These are phyloP conservation scores for Camellia lanceoleosa DNA, from an alignment of 148 eudicot genomes.

Conservation along the genomic window DNA sequence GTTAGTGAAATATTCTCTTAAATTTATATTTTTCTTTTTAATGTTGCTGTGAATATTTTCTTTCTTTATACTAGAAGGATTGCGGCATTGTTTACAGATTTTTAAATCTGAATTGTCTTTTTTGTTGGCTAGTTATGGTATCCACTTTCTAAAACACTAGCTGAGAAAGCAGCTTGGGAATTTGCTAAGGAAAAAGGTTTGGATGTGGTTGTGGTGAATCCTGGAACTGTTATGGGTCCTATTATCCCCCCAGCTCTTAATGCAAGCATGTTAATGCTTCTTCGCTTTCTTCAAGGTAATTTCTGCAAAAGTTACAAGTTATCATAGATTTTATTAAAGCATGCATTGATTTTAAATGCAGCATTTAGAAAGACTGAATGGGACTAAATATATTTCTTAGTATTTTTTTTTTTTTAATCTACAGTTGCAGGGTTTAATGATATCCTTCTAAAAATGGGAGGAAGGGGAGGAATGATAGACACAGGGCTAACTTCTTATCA, in stretches of 20 bases:
- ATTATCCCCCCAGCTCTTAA: conserved; percentile 68
- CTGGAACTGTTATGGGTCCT: conserved; percentile 92
- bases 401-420: neutral
- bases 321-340: neutral
- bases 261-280: conserved; percentile 83
- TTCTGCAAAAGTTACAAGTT: neutral
- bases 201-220: conserved; percentile 84
- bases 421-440: neutral
- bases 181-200: conserved; percentile 66
- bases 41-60: neutral
- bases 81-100: neutral
- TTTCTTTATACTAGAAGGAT: neutral
- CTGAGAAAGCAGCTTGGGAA: conserved; percentile 92
- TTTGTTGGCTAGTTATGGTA: conserved; percentile 63
- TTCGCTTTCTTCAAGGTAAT: conserved; percentile 77
- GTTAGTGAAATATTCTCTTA: no score
- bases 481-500: neutral
- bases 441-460: neutral
- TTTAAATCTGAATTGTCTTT: neutral
- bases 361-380: neutral
- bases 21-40: neutral
- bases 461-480: neutral
- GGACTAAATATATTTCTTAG: neutral
- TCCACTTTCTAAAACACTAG: conserved; percentile 71
- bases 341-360: neutral